phyloP scores from a whole-genome alignment of 2,329 filamentous ascomycete species.

The Paecilomyces formosus region DNA sequence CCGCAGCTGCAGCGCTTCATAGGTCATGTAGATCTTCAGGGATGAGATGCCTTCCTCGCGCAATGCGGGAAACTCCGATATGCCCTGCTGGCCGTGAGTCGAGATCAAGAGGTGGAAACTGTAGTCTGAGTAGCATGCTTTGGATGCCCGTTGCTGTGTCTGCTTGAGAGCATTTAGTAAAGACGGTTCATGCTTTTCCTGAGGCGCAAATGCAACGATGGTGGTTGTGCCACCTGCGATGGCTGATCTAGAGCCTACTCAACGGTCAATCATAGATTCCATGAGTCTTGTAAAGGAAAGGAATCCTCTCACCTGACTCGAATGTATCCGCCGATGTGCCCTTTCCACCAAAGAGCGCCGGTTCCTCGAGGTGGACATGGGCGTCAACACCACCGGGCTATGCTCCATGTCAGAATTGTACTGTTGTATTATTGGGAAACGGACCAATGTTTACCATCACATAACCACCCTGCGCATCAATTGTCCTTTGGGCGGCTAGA shows the following conservation, averaged over 20 bases:
- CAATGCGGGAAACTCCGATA: slow-evolving; percentile 31
- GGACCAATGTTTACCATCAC: slow-evolving; percentile 23
- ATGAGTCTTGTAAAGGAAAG: not conserved
- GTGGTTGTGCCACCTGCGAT: slow-evolving; percentile 44
- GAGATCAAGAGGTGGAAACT: slow-evolving; percentile 44
- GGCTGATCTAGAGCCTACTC: slow-evolving; percentile 35
- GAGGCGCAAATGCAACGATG: slow-evolving; percentile 42
- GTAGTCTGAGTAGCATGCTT: slow-evolving; percentile 44
- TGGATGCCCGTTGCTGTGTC: slow-evolving; percentile 35
- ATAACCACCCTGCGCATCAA: slow-evolving; percentile 38
- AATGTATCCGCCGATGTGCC: slow-evolving; percentile 36
- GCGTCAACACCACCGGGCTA: slow-evolving; percentile 41
- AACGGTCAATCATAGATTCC: not conserved
- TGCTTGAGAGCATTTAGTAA: slow-evolving; percentile 36
- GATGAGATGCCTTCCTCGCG: slow-evolving; percentile 35
- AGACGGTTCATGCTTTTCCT: slow-evolving; percentile 38
- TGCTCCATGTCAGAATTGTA: not conserved
- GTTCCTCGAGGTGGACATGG: slow-evolving; percentile 44
- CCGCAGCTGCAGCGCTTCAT: slow-evolving; percentile 33
- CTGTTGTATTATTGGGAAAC: not conserved
- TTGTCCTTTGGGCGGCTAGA: slow-evolving; percentile 21
- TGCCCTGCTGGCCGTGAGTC: slow-evolving; percentile 19
- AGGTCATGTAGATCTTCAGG: slow-evolving; percentile 44
- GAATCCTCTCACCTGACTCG: slow-evolving; percentile 20
- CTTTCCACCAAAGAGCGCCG: slow-evolving; percentile 12